Conservation (phyloP, 106 monocot species). For the Platanthera guangdongensis region DNA sequence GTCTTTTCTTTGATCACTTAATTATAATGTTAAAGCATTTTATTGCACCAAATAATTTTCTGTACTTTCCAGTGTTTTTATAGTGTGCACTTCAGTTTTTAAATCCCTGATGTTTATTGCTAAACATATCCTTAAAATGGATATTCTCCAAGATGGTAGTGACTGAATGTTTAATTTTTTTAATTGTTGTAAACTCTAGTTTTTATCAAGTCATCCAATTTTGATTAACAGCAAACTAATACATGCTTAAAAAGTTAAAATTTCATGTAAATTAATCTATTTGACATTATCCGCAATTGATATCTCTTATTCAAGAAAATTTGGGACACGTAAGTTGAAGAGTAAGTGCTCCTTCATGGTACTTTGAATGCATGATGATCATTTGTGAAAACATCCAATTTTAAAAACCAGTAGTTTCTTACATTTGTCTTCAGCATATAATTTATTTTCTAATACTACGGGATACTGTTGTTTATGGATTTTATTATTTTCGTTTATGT, state of each 20-base stretch:
- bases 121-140: not conserved
- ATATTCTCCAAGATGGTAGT: not conserved
- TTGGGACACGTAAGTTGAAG: too few relatives aligned
- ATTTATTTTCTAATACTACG: not conserved
- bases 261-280: not conserved
- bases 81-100: not conserved
- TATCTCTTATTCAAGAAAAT: too few relatives aligned
- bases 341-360: too few relatives aligned
- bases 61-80: not conserved
- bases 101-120: not conserved
- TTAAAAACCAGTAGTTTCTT: not conserved
- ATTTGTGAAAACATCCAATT: not conserved
- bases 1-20: not conserved
- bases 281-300: not conserved
- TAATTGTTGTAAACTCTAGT: not conserved
- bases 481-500: not conserved
- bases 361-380: not conserved
- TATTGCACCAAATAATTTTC: not conserved
- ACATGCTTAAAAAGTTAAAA: not conserved
- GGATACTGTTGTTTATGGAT: not conserved
- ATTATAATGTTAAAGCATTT: not conserved
- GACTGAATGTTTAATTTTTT: not conserved
- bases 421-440: not conserved
- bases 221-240: not conserved
- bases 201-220: not conserved